Percentiles rank a stretch among this genome's conserved stretches.
Conservation (phyloP, 495 filamentous ascomycete species). For the Aspergillus campestris region DNA sequence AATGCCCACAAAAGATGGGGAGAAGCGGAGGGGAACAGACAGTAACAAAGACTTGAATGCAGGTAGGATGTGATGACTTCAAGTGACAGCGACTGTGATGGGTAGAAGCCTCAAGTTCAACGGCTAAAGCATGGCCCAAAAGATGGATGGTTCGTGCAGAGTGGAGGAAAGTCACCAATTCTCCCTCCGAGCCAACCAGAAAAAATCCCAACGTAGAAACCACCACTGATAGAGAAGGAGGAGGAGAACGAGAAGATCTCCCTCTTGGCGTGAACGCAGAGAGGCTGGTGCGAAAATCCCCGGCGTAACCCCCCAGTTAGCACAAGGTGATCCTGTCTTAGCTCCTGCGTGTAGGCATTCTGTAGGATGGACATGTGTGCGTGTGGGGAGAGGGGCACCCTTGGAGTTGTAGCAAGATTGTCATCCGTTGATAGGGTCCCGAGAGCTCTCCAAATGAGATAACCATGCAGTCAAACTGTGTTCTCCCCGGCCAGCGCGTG, state of each 20-base stretch:
- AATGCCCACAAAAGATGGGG: neutral
- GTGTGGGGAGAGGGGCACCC: neutral
- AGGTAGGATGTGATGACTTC: conserved; percentile 7
- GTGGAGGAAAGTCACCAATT: conserved; percentile 8
- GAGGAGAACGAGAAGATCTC: conserved; percentile 6
- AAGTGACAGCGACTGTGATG: conserved; percentile 12
- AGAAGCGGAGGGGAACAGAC: neutral
- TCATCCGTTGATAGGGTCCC: too few relatives aligned
- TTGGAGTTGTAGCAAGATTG: neutral
- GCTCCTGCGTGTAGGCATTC: neutral
- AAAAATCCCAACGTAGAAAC: conserved; percentile 6
- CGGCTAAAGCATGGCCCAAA: conserved; percentile 1
- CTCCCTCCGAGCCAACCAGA: neutral
- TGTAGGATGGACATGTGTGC: neutral
- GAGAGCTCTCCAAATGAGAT: too few relatives aligned
- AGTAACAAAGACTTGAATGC: conserved; percentile 6
- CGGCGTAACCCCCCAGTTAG: neutral
- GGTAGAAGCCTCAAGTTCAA: conserved; percentile 10
- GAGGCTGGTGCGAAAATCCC: neutral
- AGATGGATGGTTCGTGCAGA: conserved; percentile 13
- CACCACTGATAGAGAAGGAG: conserved; percentile 5
- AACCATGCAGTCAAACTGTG: neutral
- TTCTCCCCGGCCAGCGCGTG: conserved; percentile 9
- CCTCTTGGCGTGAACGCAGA: conserved; percentile 1
- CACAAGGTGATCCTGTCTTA: too few relatives aligned